Base-by-base conservation (phyloP, 2,329 filamentous ascomycete species). In the Cercospora berteroae region DNA sequence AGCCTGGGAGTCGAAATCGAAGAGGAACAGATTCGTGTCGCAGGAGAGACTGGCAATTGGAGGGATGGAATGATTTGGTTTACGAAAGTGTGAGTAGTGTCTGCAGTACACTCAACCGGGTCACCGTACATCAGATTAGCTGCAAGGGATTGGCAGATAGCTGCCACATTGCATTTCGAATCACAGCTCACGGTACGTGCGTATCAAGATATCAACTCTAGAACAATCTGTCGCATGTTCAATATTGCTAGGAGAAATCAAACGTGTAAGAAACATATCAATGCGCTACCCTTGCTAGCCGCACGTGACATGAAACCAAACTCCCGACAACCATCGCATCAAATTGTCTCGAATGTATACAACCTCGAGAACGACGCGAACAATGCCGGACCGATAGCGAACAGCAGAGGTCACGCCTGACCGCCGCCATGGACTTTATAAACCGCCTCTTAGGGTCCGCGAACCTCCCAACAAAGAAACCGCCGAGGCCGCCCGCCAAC, bases 381-480 rank as follows among this genome's bases (percentile, higher is more conserved):
- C 23, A 16, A 52, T 52, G 48, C 48, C 20, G 48, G 48, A 27
- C 48, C 55, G 55, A 5, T 58, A 58, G 55, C n/a, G 29, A 39
- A 36, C 55, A 58, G 27, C 55, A n/a, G 29, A 58, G 55, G 55
- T 58, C 55, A 58, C 27, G 13, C n/a, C 7, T 23, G 55, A 58
- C 55, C 55, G 55, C 31, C 55, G 31, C 44, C 50, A 76, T 77
- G 76, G 76, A 77, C 68, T 77, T 74, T 66, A 88, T 85, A 84
- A 85, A 86, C 77, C 84, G 87, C 77, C 81, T 89, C 73, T 83
- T 89, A 71, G 86, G 87, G 76, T 85, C 86, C 74, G 80, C 81
- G 64, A 82, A 83, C 70, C 76, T 79, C 67, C 77, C 79, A 69
- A 86, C 84, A 77, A 82, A 83, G 77, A 80, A 82, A 74, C 78